Conservation (phyloP, 805 yeast species). For the Starmerella geochares region DNA sequence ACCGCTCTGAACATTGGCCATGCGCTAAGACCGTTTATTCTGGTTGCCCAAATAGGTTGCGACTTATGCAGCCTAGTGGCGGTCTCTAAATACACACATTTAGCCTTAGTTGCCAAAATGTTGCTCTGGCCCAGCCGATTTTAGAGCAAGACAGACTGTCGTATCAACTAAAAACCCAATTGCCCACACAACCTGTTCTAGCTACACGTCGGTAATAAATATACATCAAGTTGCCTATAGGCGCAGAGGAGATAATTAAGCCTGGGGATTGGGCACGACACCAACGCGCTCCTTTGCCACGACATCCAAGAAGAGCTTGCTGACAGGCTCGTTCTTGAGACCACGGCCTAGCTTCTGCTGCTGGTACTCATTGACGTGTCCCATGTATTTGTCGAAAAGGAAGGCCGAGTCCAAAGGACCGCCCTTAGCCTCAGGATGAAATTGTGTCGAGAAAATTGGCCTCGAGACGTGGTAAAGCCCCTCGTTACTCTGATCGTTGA, state of each 20-base stretch:
- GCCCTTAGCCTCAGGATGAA: conserved; percentile 99
- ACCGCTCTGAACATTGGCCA: too few relatives aligned
- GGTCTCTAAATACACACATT: too few relatives aligned
- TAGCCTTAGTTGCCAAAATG: too few relatives aligned
- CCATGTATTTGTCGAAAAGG: conserved; percentile 82
- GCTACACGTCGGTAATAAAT: conserved; percentile 1
- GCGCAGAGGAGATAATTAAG: conserved; percentile 9
- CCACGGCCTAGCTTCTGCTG: conserved; percentile 36
- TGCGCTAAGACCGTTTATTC: too few relatives aligned
- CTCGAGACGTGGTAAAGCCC: conserved; percentile 85
- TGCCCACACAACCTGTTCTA: neutral
- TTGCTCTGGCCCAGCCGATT: too few relatives aligned
- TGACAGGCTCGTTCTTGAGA: conserved; percentile 33
- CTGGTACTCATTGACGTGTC: conserved; percentile 52
- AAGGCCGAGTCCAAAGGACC: conserved; percentile 92
- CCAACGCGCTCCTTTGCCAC: conserved; percentile 37
- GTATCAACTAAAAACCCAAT: too few relatives aligned
- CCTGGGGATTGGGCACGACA: conserved; percentile 34
- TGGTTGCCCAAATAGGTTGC: too few relatives aligned
- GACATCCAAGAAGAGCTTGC: conserved; percentile 36
- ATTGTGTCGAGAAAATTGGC: conserved; percentile 92
- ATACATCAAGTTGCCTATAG: neutral
- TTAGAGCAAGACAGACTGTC: too few relatives aligned
- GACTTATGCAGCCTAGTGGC: too few relatives aligned
- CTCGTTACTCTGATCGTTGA: conserved; percentile 96